phyloP scores from a whole-genome alignment of 164 flowering plant species.

The Piper longum region DNA sequence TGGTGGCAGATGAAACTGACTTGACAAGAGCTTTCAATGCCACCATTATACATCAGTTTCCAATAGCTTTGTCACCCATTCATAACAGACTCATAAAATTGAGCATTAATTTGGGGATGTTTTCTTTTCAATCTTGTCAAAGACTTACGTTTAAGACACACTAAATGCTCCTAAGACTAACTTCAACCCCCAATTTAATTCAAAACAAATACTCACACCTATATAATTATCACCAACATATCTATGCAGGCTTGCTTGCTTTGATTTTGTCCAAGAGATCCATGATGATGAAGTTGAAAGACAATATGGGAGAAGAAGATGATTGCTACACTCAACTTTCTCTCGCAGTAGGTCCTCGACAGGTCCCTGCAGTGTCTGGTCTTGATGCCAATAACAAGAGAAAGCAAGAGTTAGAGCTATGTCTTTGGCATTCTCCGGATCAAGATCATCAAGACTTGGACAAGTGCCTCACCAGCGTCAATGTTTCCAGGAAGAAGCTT shows the following conservation, averaged over 20 bases:
- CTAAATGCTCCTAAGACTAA: too few relatives aligned
- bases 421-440: not conserved
- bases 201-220: too few relatives aligned
- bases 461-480: not conserved
- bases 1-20: not conserved
- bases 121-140: not conserved
- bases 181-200: too few relatives aligned
- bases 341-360: not conserved
- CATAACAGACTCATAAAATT: not conserved
- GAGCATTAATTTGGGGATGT: not conserved
- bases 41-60: not conserved
- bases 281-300: too few relatives aligned
- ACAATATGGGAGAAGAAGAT: not conserved
- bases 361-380: not conserved
- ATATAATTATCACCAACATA: too few relatives aligned
- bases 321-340: not conserved
- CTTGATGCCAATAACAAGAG: not conserved
- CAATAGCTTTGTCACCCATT: not conserved
- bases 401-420: not conserved
- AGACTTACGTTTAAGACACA: not conserved
- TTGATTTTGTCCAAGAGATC: too few relatives aligned
- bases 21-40: not conserved
- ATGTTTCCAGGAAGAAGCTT: constrained; percentile 7
- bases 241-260: too few relatives aligned
- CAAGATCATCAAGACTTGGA: not conserved